Conservation (phyloP, 805 yeast genomes). For the Candida lessepsii region DNA sequence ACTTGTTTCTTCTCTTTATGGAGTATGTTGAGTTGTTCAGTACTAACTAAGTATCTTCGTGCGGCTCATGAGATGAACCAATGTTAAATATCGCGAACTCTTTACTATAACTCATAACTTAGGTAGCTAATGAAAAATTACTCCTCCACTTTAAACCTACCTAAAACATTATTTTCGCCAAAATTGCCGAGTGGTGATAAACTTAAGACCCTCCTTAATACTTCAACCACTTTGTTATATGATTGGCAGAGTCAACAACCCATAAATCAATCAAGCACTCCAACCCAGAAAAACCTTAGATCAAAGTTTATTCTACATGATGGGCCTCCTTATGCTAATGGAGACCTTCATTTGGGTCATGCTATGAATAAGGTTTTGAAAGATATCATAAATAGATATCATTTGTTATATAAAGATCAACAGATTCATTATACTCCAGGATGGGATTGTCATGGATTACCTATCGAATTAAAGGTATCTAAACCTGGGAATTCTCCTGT, state of each 20-base stretch:
- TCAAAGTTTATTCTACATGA: constrained; percentile 73
- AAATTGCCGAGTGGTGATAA: constrained; percentile 51
- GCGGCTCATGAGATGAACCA: too few species aligned
- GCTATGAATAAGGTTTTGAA: constrained; percentile 86
- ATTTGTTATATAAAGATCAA: constrained; percentile 56
- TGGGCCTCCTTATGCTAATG: constrained; percentile 99
- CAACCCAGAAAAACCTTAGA: not conserved
- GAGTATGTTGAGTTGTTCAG: too few species aligned
- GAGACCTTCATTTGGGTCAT: constrained; percentile 89
- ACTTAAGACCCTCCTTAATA: constrained; percentile 41
- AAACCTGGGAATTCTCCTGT: constrained; percentile 25
- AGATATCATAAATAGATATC: constrained; percentile 77
- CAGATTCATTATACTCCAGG: constrained; percentile 81
- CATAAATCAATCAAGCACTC: constrained; percentile 17
- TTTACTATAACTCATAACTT: not conserved
- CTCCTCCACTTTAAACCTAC: constrained; percentile 59
- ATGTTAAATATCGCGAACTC: too few species aligned
- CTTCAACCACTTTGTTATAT: constrained; percentile 61
- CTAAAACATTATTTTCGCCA: constrained; percentile 56
- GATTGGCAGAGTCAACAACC: constrained; percentile 45
- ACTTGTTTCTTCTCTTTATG: too few species aligned
- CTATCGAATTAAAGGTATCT: constrained; percentile 84
- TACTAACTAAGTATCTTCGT: too few species aligned
- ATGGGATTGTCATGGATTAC: constrained; percentile 99
- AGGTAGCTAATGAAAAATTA: constrained; percentile 22